Base-by-base conservation (phyloP, 1,284 basidiomycete genomes). In the Thelephora terrestris region DNA sequence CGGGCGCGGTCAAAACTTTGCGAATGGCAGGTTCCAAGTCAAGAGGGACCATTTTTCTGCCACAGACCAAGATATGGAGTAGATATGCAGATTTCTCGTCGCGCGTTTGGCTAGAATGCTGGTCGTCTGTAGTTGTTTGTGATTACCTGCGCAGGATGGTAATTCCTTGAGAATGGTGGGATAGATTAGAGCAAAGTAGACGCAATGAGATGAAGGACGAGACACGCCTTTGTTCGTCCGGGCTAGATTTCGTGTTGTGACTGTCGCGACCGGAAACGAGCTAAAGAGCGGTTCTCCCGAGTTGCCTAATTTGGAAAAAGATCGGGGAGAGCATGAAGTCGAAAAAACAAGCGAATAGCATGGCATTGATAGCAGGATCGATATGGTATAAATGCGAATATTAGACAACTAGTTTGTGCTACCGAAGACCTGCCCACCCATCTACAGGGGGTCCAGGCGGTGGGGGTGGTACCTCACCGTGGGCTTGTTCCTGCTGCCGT, bases 1-100 rank as follows among this genome's bases (percentile, higher is more conserved):
- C 78, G 6, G 85, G 85, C 16, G 80, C 76, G 39, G 75, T 70
- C 48, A 89, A 75, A 61, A 89, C 85, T 51, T 70, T 67, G 51
- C 70, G 70, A 58, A 89, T 79, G 50, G 66, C 71, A n/a, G 73
- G 70, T 59, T 79, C 74, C 52, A 45, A 49, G 43, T 14, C 32
- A 23, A 7, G 43, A 24, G 14, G 43, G 43, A 45, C 16, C 18
- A 18, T 45, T 7, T 45, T 21, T 45, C 43, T 16, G 27, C 17
- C 43, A 32, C 12, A 32, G 14, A 32, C 29, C 29, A 32, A 32
- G 29, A 14, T 14, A 12, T 10, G 29, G 14, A 32, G 29, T 32
- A 12, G 14, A 32, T 32, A 14, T 12, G 29, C 14, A 32, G 14
- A 32, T 32, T 10, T 12, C 29, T 32, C 12, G 29, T 32, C 29